phyloP scores from a whole-genome alignment of 2,329 filamentous ascomycete species.

The Pestalotiopsis sp. region DNA sequence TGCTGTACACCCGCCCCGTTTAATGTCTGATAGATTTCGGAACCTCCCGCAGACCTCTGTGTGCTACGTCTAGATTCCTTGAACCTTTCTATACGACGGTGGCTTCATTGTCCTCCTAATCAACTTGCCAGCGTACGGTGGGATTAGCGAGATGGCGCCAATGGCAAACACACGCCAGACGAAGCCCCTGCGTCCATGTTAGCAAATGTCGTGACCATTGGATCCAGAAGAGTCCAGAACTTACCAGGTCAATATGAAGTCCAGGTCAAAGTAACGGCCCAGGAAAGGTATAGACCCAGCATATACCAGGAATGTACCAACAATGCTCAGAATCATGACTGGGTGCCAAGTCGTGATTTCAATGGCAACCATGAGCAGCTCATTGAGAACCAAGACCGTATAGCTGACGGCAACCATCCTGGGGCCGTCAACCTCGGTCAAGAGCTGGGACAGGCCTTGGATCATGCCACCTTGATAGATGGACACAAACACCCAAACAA shows the following conservation, averaged over 20 bases:
- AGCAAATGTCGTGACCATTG: constrained; percentile 6
- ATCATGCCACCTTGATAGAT: constrained; percentile 96
- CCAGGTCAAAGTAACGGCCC: constrained; percentile 85
- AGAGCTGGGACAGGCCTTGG: constrained; percentile 88
- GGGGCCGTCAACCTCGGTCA: constrained; percentile 75
- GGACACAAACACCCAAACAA: constrained; percentile 93
- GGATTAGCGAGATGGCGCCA: constrained; percentile 77
- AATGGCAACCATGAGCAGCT: constrained; percentile 95
- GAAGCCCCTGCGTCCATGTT: constrained; percentile 64
- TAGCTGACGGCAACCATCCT: constrained; percentile 90
- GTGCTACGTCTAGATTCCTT: constrained; percentile 55
- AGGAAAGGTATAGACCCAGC: constrained; percentile 84
- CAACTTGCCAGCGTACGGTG: constrained; percentile 85
- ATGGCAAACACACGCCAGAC: constrained; percentile 87
- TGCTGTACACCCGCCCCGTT: not conserved
- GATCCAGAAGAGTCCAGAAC: constrained; percentile 28
- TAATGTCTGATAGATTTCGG: not conserved
- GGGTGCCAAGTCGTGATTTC: constrained; percentile 97
- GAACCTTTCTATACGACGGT: constrained; percentile 93
- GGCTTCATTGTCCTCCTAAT: constrained; percentile 85
- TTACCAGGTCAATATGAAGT: constrained; percentile 72
- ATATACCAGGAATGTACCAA: constrained; percentile 83
- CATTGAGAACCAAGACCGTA: constrained; percentile 89
- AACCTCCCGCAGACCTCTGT: not conserved
- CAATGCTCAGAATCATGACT: constrained; percentile 81